Conservation (phyloP, 305 asterid species). For the Fraxinus velutina region DNA sequence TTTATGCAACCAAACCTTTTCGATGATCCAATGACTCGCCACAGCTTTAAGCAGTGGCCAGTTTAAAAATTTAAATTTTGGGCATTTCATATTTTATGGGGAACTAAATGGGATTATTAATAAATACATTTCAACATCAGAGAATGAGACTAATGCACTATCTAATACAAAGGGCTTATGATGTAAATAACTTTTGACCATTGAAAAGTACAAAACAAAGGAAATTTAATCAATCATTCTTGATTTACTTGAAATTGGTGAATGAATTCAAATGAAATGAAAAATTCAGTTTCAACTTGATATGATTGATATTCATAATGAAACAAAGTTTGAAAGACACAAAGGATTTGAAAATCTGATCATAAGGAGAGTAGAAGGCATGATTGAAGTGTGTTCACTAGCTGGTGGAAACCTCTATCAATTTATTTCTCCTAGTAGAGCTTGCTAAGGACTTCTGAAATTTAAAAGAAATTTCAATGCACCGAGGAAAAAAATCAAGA, state of each 20-base stretch:
- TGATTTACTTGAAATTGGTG: slow-evolving; percentile 40
- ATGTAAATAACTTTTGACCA: slow-evolving; percentile 47
- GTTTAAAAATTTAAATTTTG: not conserved
- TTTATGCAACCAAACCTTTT: slow-evolving; percentile 23
- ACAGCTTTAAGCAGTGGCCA: slow-evolving; percentile 23
- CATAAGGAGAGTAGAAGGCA: not conserved
- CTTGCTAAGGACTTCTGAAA: slow-evolving; percentile 6
- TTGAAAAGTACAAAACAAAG: slow-evolving; percentile 35
- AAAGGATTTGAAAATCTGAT: not conserved
- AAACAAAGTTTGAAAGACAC: not conserved
- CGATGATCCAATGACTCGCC: slow-evolving; percentile 18
- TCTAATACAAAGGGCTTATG: slow-evolving; percentile 35
- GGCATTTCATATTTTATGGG: slow-evolving; percentile 22
- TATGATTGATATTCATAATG: slow-evolving; percentile 8
- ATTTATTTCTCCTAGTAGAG: slow-evolving; percentile 19
- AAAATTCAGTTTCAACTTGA: slow-evolving; percentile 7
- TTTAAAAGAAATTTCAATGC: slow-evolving; percentile 2
- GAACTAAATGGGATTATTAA: slow-evolving; percentile 30
- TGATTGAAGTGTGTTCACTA: slow-evolving; percentile 14
- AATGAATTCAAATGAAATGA: slow-evolving; percentile 19
- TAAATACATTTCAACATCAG: slow-evolving; percentile 32
- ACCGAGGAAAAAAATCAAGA: not conserved
- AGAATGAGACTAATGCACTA: slow-evolving; percentile 24
- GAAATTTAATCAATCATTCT: slow-evolving; percentile 26
- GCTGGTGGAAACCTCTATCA: slow-evolving; percentile 25